Evolutionary conservation across 306 rosid genomes (phyloP), one percentile per base, ranked within the genome.

Genomic region (Sechiopsis laciniata): DNA sequence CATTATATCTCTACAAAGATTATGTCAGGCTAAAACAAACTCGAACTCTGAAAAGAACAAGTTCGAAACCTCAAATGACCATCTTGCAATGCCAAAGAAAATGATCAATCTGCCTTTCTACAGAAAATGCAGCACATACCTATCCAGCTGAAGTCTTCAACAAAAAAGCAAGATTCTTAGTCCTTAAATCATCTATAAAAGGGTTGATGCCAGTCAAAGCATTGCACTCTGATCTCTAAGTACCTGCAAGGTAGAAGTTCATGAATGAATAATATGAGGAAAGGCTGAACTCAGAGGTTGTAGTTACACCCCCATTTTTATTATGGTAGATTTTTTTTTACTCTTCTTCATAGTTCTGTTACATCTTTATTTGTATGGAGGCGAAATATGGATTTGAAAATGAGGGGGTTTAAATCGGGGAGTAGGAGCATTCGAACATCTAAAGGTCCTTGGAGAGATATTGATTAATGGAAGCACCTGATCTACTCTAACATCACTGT

Each of bases 91-190:
- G 46, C 9, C 46, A 40, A 40, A 6, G 9, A 40, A 40, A 6
- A 6, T 40, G 8, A 40, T 40, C 46, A 37, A 37, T 40, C 46
- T 6, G 37, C 37, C 37, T 32, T 32, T 32, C 37, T 32, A 32
- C 37, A 2, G 37, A 32, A 32, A 32, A 32, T 32, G 37, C 37
- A 32, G 37, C 12, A 40, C 71, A n/a, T 86, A 92, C 97, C 97
- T 82, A 93, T 90, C 85, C 97, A 88, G 83, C 94, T 90, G 81
- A 87, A 90, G 77, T 93, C 96, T 62, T 93, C 96, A 51, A 93
- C 97, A 69, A 90, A 90, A 35, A 40, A 40, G 81, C 86, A 74
- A 83, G 97, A 85, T 93, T 96, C 75, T 79, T 90, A 15, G 77
- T 32, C 67, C 82, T 74, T 46, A 88, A 84, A 72, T 88, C 87